Base-by-base conservation (phyloP, 306 rosid species). In the Quercus parvula region DNA sequence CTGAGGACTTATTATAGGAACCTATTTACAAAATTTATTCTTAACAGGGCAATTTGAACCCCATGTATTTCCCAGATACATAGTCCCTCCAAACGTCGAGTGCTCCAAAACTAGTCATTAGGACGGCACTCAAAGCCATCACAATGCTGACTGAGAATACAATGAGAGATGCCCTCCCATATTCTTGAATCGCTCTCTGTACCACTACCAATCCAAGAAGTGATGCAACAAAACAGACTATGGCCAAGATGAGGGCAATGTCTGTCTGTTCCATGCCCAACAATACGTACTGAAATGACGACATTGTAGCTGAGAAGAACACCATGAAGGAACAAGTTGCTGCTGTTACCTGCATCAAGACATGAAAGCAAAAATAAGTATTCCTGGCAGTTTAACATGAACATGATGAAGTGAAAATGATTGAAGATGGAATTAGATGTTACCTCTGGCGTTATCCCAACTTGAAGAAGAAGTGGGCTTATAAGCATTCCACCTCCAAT, bases 281-380 rank as follows among this genome's bases (percentile, higher is more conserved):
- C 82, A 91, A 18, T 69, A 89, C 73, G 71, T 89, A 92, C 86
- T 94, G 98, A 77, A 91, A 84, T 0, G 94, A 91, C 5, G 97
- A 94, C 97, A 92, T 92, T 3, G 92, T 87, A 9, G 98, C 81
- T 3, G 97, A 92, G 91, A 94, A 94, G 88, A 94, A 90, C 52
- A 91, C 97, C 97, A 92, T 92, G 97, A 94, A 92, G 20, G 95
- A 91, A 80, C 97, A 91, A 31, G 97, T 94, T 75, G 97, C 97
- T 30, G 97, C 93, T 17, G 98, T 90, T 74, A 88, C 81, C 97
- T 90, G 79, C 51, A 63, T 76, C 68, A 35, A 69, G 66, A 38
- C 5, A 51, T 33, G 51, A 33, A 18, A 4, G 24, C 4, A 11
- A 10, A 44, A 33, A 24, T 49, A 57, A 71, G 41, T n/a, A 24